Evolutionary conservation across 768 basidiomycete genomes (phyloP), one percentile per base, ranked within the genome.

Genomic region (Krasilnikovozyma curviuscula): DNA sequence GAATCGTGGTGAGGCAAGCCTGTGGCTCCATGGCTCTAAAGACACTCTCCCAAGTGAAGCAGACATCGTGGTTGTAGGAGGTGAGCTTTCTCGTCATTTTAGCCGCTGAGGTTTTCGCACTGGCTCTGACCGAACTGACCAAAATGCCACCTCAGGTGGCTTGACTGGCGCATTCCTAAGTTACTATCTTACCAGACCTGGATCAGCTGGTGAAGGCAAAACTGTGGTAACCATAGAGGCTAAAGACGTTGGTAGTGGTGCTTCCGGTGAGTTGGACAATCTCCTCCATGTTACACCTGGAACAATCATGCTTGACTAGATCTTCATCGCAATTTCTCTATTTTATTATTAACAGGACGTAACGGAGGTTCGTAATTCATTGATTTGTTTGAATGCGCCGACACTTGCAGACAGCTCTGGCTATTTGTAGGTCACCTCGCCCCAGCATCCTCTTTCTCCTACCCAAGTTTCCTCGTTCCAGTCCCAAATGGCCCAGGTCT

Each of bases 221-320:
- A 39, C n/a, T 3, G 40, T 53, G 7, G 33, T 48, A 7, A 24
- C 48, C 13, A 23, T 53, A 19, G 52, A 53, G 12, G 52, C 52
- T 18, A 53, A 53, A 23, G 52, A 53, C 13, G 37, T 53, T 25
- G 52, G 46, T 7, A 44, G 42, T 3, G 52, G 52, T 23, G 52
- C 52, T 27, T n/a, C n/a, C n/a, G n/a, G n/a, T n/a, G n/a, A n/a
- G n/a, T n/a, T n/a, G n/a, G n/a, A n/a, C n/a, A n/a, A n/a, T n/a
- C n/a, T n/a, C n/a, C n/a, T n/a, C n/a, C n/a, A n/a, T n/a, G n/a
- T n/a, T n/a, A n/a, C n/a, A n/a, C n/a, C n/a, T n/a, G n/a, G n/a
- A n/a, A n/a, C n/a, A n/a, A n/a, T n/a, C n/a, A n/a, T n/a, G n/a
- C n/a, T n/a, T n/a, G n/a, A n/a, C n/a, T n/a, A n/a, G n/a, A n/a